These are phyloP conservation scores for Buddleja alternifolia DNA, from an alignment of 257 asterid species.

Conservation along the genomic window DNA sequence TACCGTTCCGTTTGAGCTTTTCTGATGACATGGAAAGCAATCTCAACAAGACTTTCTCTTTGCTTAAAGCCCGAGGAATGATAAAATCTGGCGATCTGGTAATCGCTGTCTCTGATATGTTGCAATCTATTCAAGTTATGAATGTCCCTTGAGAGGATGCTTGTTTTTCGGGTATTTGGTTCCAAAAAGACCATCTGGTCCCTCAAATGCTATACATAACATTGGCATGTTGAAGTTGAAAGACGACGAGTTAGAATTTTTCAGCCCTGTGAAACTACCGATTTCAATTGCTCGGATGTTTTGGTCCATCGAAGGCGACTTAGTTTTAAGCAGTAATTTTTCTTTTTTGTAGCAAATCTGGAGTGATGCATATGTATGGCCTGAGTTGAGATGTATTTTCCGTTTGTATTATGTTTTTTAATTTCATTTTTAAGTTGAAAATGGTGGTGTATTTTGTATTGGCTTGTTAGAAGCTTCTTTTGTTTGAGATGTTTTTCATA, in stretches of 20 bases:
- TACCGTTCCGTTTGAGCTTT: conserved; percentile 90
- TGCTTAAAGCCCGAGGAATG: conserved; percentile 97
- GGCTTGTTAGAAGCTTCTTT: conserved; percentile 33
- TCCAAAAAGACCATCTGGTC: too few relatives aligned
- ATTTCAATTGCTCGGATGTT: neutral
- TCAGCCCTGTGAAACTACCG: conserved; percentile 3
- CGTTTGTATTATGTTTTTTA: too few relatives aligned
- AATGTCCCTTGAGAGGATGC: conserved; percentile 55
- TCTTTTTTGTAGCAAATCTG: neutral
- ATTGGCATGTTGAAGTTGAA: neutral
- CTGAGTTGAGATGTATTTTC: conserved; percentile 7
- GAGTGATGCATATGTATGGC: conserved; percentile 5
- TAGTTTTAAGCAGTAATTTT: neutral
- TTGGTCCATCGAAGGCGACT: neutral
- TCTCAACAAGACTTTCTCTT: conserved; percentile 84
- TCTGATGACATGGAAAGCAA: conserved; percentile 96
- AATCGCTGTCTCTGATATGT: conserved; percentile 73
- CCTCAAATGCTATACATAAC: too few relatives aligned
- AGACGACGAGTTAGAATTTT: neutral
- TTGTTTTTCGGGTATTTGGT: too few relatives aligned
- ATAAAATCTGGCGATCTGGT: conserved; percentile 87
- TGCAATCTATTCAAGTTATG: conserved; percentile 80
- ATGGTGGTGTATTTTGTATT: conserved; percentile 11
- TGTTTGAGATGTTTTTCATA: neutral
- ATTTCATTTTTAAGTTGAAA: neutral